Conservation (phyloP, 495 filamentous ascomycete species). For the Parachaetomium inaequale region DNA sequence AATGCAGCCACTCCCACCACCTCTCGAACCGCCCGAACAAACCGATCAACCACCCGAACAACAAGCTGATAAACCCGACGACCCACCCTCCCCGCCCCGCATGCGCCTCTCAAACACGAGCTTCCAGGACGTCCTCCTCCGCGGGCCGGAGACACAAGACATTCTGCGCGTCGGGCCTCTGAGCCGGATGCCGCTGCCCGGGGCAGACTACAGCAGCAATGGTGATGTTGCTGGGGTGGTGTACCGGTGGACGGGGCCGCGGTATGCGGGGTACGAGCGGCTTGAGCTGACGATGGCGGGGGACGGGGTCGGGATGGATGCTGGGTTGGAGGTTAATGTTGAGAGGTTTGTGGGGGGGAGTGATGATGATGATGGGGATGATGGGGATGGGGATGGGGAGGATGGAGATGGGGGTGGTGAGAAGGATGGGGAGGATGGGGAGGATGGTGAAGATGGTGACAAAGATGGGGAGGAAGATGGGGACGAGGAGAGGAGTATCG, state of each 20-base stretch:
- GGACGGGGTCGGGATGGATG: background rate
- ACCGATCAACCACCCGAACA: too few species aligned
- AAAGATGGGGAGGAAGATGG: background rate
- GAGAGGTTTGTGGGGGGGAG: background rate
- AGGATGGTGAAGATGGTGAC: background rate
- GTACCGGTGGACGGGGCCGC: constrained; percentile 1
- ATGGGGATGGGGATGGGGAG: background rate
- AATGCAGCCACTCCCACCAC: too few species aligned
- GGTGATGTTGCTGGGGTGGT: background rate
- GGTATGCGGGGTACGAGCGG: background rate
- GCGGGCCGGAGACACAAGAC: background rate
- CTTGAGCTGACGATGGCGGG: background rate
- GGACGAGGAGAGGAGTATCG: background rate
- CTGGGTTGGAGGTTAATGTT: background rate
- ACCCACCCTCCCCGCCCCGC: too few species aligned
- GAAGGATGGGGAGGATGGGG: background rate
- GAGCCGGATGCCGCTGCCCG: background rate
- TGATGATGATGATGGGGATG: background rate
- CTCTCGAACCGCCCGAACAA: too few species aligned
- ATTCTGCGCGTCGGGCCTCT: background rate
- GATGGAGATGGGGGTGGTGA: background rate
- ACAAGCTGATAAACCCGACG: too few species aligned
- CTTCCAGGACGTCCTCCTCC: background rate
- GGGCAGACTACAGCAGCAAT: too few species aligned
- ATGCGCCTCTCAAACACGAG: background rate